Conservation (phyloP, 257 asterid species). For the Marsdenia floribunda region DNA sequence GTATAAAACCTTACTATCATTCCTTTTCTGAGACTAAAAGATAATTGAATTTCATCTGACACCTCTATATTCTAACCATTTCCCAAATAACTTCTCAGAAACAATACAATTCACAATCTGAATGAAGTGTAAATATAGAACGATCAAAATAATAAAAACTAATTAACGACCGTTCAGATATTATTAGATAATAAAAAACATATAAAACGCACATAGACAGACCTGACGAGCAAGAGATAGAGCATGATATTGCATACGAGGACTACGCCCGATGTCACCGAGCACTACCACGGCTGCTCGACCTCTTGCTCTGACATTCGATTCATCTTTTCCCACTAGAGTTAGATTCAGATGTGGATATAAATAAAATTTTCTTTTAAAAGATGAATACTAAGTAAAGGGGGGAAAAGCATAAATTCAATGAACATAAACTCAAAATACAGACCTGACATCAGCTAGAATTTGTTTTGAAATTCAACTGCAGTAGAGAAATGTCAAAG, state of each 20-base stretch:
- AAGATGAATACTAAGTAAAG: background rate
- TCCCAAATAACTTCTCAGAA: background rate
- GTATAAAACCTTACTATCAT: background rate
- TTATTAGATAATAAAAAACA: background rate
- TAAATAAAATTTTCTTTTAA: background rate
- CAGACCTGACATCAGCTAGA: conserved; percentile 5
- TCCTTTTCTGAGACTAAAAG: background rate
- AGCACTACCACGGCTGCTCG: conserved; percentile 93
- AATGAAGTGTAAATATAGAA: background rate
- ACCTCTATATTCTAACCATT: background rate
- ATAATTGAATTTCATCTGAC: background rate
- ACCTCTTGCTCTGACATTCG: conserved; percentile 47
- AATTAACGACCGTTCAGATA: background rate
- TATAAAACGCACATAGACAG: background rate
- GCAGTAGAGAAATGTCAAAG: background rate
- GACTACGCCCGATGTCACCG: conserved; percentile 97
- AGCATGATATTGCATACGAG: conserved; percentile 95
- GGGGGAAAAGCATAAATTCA: background rate
- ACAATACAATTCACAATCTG: background rate
- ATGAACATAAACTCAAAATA: background rate
- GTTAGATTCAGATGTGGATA: too few species aligned
- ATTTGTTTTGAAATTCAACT: background rate
- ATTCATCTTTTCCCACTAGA: conserved; percentile 17
- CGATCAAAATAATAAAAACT: background rate
- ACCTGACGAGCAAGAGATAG: conserved; percentile 96